Evolutionary conservation across 108 stramenopile species (phyloP), one percentile per base, ranked within the genome.

Genomic region (Skeletonema marinoi): DNA sequence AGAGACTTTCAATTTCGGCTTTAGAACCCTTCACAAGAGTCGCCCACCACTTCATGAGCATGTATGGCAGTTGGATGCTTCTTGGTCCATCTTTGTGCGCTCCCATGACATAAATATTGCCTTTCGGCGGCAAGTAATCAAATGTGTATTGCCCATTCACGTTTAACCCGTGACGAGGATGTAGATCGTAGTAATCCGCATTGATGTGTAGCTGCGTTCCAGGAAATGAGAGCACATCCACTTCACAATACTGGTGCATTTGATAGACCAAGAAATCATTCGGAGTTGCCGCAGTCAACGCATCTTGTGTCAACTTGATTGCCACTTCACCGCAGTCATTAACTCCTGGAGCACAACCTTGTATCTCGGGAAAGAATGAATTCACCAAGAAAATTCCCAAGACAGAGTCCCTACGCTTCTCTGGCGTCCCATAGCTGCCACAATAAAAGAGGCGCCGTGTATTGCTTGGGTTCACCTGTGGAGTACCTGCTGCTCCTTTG

Each of bases 161-260:
- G 16, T 69, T 50, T 59, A 64, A 42, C 1, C 25, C 19, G 19
- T 66, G 33, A 2, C 65, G 14, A 12, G 21, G 25, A 72, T 72
- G 65, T 5, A 72, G 6, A 19, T 66, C 65, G 32, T 72, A 66
- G 33, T 72, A 65, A 9, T 72, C 62, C 17, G 65, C 54, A 31
- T 75, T 75, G 0, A 75, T 16, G 36, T 75, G 74, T 29, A 75
- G 70, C 60, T 70, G 69, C 60, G 30, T 32, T 31, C 74, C 74
- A 4, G 74, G 74, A 36, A 75, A 75, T 54, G 12, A 11, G 21
- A 71, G 68, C 39, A 75, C 74, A 32, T 71, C 68, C 21, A 70
- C 74, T 13, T 69, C 74, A 39, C 74, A 75, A 42, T 71, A 33
- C n/a, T 75, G 74, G 17, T 75, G 74, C 74, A 75, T 70, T 35